phyloP scores from a whole-genome alignment of 495 filamentous ascomycete genomes.

The Penicillium samsonianum region DNA sequence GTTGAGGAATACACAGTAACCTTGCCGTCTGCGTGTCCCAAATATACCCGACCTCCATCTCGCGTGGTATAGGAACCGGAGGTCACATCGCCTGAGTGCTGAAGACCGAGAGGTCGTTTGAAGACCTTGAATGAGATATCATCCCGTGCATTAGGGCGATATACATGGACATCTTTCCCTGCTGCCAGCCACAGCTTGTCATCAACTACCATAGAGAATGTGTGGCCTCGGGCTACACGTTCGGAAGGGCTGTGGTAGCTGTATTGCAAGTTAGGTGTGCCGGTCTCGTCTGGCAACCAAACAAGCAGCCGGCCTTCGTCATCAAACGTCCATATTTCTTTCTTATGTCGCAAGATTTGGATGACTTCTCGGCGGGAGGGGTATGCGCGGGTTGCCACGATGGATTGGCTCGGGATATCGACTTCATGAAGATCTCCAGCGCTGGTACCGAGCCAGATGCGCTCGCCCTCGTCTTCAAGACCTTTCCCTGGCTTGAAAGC shows the following conservation, averaged over 20 bases:
- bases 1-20: conserved; percentile 82
- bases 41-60: conserved; percentile 78
- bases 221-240: conserved; percentile 79
- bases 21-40: conserved; percentile 93
- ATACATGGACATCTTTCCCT: conserved; percentile 86
- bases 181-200: conserved; percentile 84
- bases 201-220: conserved; percentile 79
- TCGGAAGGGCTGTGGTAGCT: conserved; percentile 60
- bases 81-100: conserved; percentile 80
- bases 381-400: conserved; percentile 65
- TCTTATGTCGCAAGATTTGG: conserved; percentile 81
- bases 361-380: conserved; percentile 82
- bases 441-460: conserved; percentile 90
- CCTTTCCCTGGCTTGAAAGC: conserved; percentile 78
- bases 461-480: conserved; percentile 75
- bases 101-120: conserved; percentile 64
- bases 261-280: conserved; percentile 69
- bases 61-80: conserved; percentile 73
- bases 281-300: conserved; percentile 79
- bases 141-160: conserved; percentile 68
- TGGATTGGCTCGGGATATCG: conserved; percentile 68
- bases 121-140: conserved; percentile 70
- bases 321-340: conserved; percentile 93
- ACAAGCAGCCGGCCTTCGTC: conserved; percentile 85
- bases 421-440: conserved; percentile 85